Conservation (phyloP, 805 yeast genomes). For the Metschnikowia peoriensis region DNA sequence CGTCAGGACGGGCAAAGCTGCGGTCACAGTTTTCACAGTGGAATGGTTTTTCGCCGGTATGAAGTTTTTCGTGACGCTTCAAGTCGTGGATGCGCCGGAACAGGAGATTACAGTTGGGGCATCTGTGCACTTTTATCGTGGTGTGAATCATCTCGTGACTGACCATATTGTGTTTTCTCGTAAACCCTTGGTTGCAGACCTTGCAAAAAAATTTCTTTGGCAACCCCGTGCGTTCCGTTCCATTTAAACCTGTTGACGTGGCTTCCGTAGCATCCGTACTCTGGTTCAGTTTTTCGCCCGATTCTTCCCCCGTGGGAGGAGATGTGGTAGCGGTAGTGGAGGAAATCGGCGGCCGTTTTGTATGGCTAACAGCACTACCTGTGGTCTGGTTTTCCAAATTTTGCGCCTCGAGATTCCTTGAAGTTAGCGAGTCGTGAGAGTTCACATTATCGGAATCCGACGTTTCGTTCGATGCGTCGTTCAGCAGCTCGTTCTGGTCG, state of each 20-base stretch:
- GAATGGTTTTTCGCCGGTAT: slow-evolving; percentile 73
- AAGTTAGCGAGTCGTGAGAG: slow-evolving; percentile 8
- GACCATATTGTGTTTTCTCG: slow-evolving; percentile 72
- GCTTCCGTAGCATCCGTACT: slow-evolving; percentile 3
- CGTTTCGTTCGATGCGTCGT: slow-evolving; percentile 21
- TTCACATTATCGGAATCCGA: slow-evolving; percentile 17
- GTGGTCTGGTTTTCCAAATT: not conserved
- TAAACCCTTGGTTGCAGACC: slow-evolving; percentile 61
- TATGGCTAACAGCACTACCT: not conserved
- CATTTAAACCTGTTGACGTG: not conserved
- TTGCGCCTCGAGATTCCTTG: slow-evolving; percentile 4
- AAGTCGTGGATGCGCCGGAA: slow-evolving; percentile 76
- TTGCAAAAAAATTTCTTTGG: slow-evolving; percentile 49
- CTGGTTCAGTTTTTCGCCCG: not conserved
- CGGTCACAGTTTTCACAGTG: slow-evolving; percentile 60
- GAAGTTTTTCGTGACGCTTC: slow-evolving; percentile 71
- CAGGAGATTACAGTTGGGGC: slow-evolving; percentile 56
- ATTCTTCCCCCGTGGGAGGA: slow-evolving; percentile 10
- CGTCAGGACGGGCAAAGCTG: slow-evolving; percentile 72
- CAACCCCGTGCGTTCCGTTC: not conserved
- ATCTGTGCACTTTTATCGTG: slow-evolving; percentile 58
- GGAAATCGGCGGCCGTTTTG: not conserved
- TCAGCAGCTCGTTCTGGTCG: slow-evolving; percentile 18
- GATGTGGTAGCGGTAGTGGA: not conserved
- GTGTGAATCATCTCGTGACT: slow-evolving; percentile 71